Conservation (phyloP, 495 filamentous ascomycete genomes). For the Penicillium cinerascens region DNA sequence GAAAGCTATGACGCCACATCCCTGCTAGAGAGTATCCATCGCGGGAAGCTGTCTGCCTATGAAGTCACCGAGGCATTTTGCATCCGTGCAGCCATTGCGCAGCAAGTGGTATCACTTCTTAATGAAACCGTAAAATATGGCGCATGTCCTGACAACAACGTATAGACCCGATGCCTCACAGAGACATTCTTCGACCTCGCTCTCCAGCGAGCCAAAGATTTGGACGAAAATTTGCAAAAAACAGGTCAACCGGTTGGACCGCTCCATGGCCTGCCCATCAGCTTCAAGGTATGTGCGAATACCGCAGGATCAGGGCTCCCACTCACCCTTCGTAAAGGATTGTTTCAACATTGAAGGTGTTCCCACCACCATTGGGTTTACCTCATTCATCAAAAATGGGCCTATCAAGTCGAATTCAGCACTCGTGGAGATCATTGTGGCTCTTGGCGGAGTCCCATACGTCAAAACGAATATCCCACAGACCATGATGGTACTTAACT, state of each 20-base stretch:
- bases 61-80: slow-evolving; percentile 54
- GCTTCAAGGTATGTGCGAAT: slow-evolving; percentile 47
- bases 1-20: slow-evolving; percentile 48
- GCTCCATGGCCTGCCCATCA: slow-evolving; percentile 61
- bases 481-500: slow-evolving; percentile 14
- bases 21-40: slow-evolving; percentile 17
- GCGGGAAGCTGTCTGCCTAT: slow-evolving; percentile 10
- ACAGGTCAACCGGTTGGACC: slow-evolving; percentile 50
- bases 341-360: slow-evolving; percentile 22
- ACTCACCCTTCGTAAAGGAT: slow-evolving; percentile 9
- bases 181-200: slow-evolving; percentile 52
- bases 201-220: slow-evolving; percentile 29
- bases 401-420: slow-evolving; percentile 18
- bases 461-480: slow-evolving; percentile 61
- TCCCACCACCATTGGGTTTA: slow-evolving; percentile 19
- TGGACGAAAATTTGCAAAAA: slow-evolving; percentile 33
- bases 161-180: slow-evolving; percentile 53
- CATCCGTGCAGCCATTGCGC: slow-evolving; percentile 52
- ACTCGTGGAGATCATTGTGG: slow-evolving; percentile 24
- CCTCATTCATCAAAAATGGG: slow-evolving; percentile 15
- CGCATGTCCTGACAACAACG: background rate
- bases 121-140: background rate
- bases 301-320: background rate
- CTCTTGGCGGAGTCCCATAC: slow-evolving; percentile 48
- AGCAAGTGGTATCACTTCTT: slow-evolving; percentile 38